These are phyloP conservation scores for Yamadazyma scolyti DNA, from an alignment of 805 yeast species.

Conservation along the genomic window DNA sequence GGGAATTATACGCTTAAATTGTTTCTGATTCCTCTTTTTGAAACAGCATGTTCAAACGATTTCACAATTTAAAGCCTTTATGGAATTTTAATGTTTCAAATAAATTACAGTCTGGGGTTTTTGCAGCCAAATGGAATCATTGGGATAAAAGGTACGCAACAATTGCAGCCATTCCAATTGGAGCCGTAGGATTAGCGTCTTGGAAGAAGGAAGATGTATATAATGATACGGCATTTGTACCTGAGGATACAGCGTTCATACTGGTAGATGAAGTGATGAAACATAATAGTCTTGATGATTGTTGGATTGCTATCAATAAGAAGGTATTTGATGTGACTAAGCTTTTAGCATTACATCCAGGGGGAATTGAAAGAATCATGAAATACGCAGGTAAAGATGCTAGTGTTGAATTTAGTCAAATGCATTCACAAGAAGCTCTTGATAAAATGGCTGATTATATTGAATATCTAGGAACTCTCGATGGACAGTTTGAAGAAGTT, in stretches of 20 bases:
- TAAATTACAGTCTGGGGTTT: no score
- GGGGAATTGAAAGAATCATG: slow-evolving; percentile 45
- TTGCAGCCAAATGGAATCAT: no score
- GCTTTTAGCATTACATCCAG: slow-evolving; percentile 47
- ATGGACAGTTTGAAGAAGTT: slow-evolving; percentile 10
- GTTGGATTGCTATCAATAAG: slow-evolving; percentile 32
- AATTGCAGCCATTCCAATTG: no score
- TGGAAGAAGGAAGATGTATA: no score
- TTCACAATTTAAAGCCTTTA: no score
- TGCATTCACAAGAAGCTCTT: slow-evolving; percentile 26
- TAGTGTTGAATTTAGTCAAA: slow-evolving; percentile 33
- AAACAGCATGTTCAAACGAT: no score
- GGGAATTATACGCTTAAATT: no score
- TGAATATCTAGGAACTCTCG: slow-evolving; percentile 9
- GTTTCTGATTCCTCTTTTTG: no score
- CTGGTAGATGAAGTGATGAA: slow-evolving; percentile 14
- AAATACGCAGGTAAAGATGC: slow-evolving; percentile 62
- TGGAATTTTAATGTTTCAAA: no score
- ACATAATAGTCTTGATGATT: slow-evolving; percentile 13
- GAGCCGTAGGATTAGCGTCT: no score
- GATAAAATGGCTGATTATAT: slow-evolving; percentile 13
- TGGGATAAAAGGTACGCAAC: no score
- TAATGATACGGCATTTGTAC: no score
- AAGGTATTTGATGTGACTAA: slow-evolving; percentile 32
- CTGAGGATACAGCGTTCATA: slow-evolving; percentile 3